Conservation (phyloP, 192 early-diverging fungal species). For the Podila verticillata region DNA sequence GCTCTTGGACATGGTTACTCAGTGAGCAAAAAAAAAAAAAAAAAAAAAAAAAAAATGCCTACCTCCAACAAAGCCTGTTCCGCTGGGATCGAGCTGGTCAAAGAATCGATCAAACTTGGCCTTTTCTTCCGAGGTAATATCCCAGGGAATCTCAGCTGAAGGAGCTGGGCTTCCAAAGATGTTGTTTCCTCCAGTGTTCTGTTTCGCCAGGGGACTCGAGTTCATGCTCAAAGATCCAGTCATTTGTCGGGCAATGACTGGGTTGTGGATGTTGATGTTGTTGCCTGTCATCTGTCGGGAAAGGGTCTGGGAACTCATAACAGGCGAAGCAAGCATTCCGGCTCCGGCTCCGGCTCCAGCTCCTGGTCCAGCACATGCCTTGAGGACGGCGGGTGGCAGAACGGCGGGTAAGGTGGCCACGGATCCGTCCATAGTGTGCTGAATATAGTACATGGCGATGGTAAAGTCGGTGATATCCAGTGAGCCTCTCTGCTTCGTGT, state of each 20-base stretch:
- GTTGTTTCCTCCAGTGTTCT: conserved; percentile 42
- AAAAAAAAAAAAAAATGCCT: conserved; percentile 5
- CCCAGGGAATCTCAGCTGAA: conserved; percentile 66
- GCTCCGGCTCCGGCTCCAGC: conserved; percentile 13
- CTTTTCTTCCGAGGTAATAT: conserved; percentile 77
- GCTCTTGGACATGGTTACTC: no score
- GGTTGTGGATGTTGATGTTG: conserved; percentile 36
- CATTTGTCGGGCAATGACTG: conserved; percentile 22
- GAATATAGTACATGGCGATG: conserved; percentile 91
- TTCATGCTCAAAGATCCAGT: conserved; percentile 25
- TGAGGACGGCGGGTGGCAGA: conserved; percentile 72
- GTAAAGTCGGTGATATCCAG: conserved; percentile 87
- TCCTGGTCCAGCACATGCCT: conserved; percentile 48
- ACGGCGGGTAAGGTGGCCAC: conserved; percentile 71
- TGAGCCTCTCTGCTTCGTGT: conserved; percentile 74
- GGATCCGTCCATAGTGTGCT: conserved; percentile 79
- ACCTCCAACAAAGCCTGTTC: conserved; percentile 76
- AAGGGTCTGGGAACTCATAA: conserved; percentile 28
- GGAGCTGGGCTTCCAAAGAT: conserved; percentile 22
- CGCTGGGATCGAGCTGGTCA: conserved; percentile 72
- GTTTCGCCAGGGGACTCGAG: conserved; percentile 39
- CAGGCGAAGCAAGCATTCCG: conserved; percentile 20
- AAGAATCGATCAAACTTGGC: conserved; percentile 81
- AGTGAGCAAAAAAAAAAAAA: not conserved
- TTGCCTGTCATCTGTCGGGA: conserved; percentile 47